Conservation (phyloP, 805 yeast species). For the Blastobotrys muscicola region DNA sequence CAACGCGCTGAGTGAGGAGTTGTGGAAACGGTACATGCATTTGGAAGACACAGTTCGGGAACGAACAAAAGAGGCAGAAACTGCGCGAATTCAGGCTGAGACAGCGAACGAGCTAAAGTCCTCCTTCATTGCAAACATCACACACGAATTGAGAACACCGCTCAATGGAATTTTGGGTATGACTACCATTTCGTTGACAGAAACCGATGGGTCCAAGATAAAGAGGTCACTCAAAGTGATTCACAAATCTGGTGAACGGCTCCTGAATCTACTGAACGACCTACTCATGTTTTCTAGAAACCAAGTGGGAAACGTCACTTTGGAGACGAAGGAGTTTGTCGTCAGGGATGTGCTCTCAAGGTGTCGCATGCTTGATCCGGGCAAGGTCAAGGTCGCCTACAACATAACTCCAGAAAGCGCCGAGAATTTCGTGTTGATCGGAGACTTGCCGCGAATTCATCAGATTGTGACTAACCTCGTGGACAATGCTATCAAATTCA, state of each 20-base stretch:
- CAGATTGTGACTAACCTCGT: slow-evolving; percentile 91
- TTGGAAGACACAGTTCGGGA: slow-evolving; percentile 81
- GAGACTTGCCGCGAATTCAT: slow-evolving; percentile 82
- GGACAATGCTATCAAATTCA: slow-evolving; percentile 83
- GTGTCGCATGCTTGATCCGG: slow-evolving; percentile 55
- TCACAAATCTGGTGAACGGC: slow-evolving; percentile 82
- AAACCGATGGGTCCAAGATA: slow-evolving; percentile 54
- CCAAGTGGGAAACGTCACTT: slow-evolving; percentile 70
- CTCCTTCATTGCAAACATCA: slow-evolving; percentile 82
- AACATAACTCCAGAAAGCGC: slow-evolving; percentile 15
- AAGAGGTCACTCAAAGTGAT: slow-evolving; percentile 72
- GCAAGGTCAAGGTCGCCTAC: slow-evolving; percentile 52
- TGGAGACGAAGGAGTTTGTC: slow-evolving; percentile 76
- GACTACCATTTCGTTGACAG: slow-evolving; percentile 91
- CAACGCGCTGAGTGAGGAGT: slow-evolving; percentile 81
- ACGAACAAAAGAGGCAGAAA: slow-evolving; percentile 79
- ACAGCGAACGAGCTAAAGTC: slow-evolving; percentile 96
- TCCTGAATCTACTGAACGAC: slow-evolving; percentile 84
- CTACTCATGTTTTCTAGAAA: slow-evolving; percentile 86
- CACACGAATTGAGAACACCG: slow-evolving; percentile 93
- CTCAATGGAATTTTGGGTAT: slow-evolving; percentile 92
- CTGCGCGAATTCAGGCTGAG: slow-evolving; percentile 82
- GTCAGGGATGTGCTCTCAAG: slow-evolving; percentile 77
- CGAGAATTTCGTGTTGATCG: slow-evolving; percentile 24
- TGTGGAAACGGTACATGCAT: slow-evolving; percentile 72